Evolutionary conservation across 176 grass and related monocot genomes (phyloP).

Genomic region (Phoenix dactylifera): DNA sequence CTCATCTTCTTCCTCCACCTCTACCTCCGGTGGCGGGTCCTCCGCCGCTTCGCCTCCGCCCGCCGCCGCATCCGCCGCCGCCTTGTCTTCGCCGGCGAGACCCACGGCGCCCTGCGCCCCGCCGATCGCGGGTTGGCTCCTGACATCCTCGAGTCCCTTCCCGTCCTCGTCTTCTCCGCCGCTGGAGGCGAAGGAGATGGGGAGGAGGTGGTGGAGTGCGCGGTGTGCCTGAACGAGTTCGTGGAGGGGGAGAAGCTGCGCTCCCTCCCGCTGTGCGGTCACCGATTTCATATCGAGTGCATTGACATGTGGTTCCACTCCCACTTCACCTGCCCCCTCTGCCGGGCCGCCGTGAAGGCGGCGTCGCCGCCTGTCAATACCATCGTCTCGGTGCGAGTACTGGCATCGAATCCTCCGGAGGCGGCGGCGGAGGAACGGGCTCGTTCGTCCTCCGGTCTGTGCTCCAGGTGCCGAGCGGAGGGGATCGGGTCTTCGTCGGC

Average conservation of each 20-base stretch:
- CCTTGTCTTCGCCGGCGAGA: slow-evolving; percentile 15
- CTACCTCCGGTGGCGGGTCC: slow-evolving; percentile 5
- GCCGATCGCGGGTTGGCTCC: slow-evolving; percentile 28
- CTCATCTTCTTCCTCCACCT: slow-evolving; percentile 11
- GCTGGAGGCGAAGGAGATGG: slow-evolving; percentile 1
- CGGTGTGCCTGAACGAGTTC: slow-evolving; percentile 78
- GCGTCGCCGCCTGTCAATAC: background rate
- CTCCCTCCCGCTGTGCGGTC: slow-evolving; percentile 39
- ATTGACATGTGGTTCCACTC: slow-evolving; percentile 58
- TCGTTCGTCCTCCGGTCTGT: too few relatives aligned
- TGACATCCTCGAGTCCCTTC: slow-evolving; percentile 31
- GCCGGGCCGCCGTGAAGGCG: slow-evolving; percentile 36
- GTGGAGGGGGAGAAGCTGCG: slow-evolving; percentile 50
- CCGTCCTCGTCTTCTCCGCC: slow-evolving; percentile 16
- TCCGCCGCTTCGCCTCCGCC: background rate
- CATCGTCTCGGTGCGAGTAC: background rate
- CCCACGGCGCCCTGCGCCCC: background rate
- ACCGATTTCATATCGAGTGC: slow-evolving; percentile 56
- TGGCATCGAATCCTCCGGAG: background rate
- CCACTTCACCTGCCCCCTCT: slow-evolving; percentile 53
- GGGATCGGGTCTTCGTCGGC: background rate
- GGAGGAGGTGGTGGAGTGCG: slow-evolving; percentile 39
- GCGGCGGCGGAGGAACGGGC: background rate
- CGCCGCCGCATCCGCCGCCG: slow-evolving; percentile 10
- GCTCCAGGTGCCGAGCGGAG: too few relatives aligned